Base-by-base conservation (phyloP, 2,329 filamentous ascomycete genomes). In the Bipolaris zeicola region DNA sequence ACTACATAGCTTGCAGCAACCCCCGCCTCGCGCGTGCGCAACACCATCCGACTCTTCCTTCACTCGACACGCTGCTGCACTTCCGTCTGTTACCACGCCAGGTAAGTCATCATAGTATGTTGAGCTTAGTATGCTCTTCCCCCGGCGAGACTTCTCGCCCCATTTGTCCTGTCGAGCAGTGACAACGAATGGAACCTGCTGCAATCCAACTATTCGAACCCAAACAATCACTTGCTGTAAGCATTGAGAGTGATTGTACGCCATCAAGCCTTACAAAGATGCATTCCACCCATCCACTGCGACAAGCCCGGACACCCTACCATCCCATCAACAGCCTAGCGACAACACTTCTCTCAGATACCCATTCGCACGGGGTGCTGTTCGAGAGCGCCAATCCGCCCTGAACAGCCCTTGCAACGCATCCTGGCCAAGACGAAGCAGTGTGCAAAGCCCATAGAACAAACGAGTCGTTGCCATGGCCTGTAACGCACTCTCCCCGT, bases 1-100 rank as follows among this genome's bases (percentile, higher is more conserved):
- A 57, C 62, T 68, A 66, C 65, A 63, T 64, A 68, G 57, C 46
- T 55, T 55, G 47, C 58, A 47, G 47, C 50, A 41, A 66, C 67
- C 66, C 28, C 67, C 67, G 61, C 67, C 56, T 63, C 65, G 66
- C 67, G 66, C 60, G 57, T 57, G 54, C 60, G 46, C 46, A 45
- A 41, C 38, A 44, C 24, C 44, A 47, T 48, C 51, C 48, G 26
- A 53, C 37, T 31, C 26, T 38, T 52, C 38, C 44, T 43, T 34
- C 50, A 28, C 34, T 51, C 39, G n/a, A 49, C 37, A 4, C 18
- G 26, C 34, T 14, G 44, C 53, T 8, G 10, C 11, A 36, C 5
- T n/a, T 42, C 16, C 36, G 11, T 45, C 16, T 7, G 24, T 43
- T 42, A 13, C 47, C 14, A 28, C 5, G 50, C 22, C 46, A 43